phyloP scores from a whole-genome alignment of 2,329 filamentous ascomycete species.

The Aureobasidium namibiae region DNA sequence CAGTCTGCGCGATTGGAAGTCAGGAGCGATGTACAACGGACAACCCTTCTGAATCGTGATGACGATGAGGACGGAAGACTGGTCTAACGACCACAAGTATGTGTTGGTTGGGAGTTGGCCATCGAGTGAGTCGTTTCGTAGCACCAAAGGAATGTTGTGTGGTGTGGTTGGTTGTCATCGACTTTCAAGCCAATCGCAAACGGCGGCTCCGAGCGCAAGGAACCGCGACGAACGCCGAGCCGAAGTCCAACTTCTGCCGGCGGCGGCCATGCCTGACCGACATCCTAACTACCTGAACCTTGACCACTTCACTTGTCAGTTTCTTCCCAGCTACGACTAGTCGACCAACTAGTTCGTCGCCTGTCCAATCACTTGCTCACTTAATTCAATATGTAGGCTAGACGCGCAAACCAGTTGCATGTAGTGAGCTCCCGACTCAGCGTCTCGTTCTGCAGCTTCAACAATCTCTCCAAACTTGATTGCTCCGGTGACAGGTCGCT shows the following conservation, averaged over 20 bases:
- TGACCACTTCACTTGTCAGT: conserved; percentile 2
- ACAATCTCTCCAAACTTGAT: background rate
- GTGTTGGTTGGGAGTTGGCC: background rate
- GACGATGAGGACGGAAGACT: background rate
- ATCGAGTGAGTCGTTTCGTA: background rate
- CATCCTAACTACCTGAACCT: background rate
- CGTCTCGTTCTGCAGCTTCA: background rate
- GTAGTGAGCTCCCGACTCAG: background rate
- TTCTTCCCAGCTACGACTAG: background rate
- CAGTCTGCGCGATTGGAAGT: background rate
- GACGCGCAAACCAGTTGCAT: background rate
- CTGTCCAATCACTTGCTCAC: conserved; percentile 6
- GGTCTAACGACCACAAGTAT: background rate
- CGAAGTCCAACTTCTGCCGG: background rate
- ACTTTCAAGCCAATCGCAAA: background rate
- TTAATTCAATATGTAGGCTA: background rate
- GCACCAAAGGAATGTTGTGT: background rate
- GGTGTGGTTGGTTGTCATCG: background rate
- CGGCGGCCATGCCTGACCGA: background rate
- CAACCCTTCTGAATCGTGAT: background rate
- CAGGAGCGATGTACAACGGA: background rate
- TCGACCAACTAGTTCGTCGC: background rate
- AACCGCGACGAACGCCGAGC: background rate
- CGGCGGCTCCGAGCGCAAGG: background rate
- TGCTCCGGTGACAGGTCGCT: background rate